Conservation (phyloP, 2,329 filamentous ascomycete species). For the Xylaria digitata region DNA sequence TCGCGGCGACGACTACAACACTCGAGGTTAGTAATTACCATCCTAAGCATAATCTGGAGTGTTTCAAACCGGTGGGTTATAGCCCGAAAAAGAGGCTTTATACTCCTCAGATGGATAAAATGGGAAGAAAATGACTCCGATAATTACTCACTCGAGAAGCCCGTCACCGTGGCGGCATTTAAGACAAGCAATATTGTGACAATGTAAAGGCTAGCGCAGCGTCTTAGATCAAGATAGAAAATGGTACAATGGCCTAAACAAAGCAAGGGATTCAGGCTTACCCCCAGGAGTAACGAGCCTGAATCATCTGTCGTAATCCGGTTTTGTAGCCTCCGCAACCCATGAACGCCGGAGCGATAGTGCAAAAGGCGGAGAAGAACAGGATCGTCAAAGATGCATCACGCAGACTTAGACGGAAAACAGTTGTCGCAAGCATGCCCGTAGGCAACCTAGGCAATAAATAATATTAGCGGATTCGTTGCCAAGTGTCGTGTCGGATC, state of each 20-base stretch:
- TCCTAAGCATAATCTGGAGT: too few relatives aligned
- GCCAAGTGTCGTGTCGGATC: neutral
- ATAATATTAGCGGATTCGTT: neutral
- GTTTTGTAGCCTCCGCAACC: slow-evolving; percentile 66
- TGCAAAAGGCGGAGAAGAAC: slow-evolving; percentile 67
- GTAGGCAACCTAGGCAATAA: slow-evolving; percentile 61
- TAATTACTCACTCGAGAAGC: slow-evolving; percentile 57
- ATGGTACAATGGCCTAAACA: neutral
- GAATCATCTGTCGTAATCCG: slow-evolving; percentile 69
- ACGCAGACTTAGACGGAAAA: slow-evolving; percentile 64
- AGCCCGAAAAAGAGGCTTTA: too few relatives aligned
- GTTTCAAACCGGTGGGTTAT: too few relatives aligned
- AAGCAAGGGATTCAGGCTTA: slow-evolving; percentile 42
- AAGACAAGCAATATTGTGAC: slow-evolving; percentile 57
- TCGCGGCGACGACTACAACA: slow-evolving; percentile 58
- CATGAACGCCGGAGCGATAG: slow-evolving; percentile 65
- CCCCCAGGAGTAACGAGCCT: slow-evolving; percentile 71
- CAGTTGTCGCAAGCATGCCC: slow-evolving; percentile 67
- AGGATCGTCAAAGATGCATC: slow-evolving; percentile 68
- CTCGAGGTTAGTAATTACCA: too few relatives aligned
- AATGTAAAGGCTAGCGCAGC: slow-evolving; percentile 55
- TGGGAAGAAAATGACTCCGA: too few relatives aligned
- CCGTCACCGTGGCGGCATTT: slow-evolving; percentile 59
- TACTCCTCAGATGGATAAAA: too few relatives aligned
- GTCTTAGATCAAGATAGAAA: slow-evolving; percentile 9